These are phyloP conservation scores for Viola odorata DNA, from an alignment of 345 rosid species.

Conservation along the genomic window DNA sequence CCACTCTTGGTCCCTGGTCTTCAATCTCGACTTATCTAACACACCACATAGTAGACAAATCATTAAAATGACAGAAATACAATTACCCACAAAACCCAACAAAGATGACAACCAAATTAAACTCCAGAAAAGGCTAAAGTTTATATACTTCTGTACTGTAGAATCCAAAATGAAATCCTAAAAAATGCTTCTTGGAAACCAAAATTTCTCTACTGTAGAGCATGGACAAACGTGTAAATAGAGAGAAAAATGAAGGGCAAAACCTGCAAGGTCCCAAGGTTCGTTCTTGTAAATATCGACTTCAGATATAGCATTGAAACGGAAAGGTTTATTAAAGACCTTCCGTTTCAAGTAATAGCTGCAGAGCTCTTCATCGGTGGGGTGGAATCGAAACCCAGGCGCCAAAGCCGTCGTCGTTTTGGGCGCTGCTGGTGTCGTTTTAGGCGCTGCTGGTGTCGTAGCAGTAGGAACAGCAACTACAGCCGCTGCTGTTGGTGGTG, in stretches of 20 bases:
- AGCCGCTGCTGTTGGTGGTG: slow-evolving; percentile 9
- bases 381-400: slow-evolving; percentile 93
- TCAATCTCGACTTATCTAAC: slow-evolving; percentile 49
- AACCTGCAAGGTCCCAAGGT: slow-evolving; percentile 86
- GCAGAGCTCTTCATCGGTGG: slow-evolving; percentile 85
- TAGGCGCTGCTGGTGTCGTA: slow-evolving; percentile 1
- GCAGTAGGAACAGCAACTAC: slow-evolving; percentile 19
- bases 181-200: too few species aligned
- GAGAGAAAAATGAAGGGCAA: slow-evolving; percentile 2
- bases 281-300: slow-evolving; percentile 89
- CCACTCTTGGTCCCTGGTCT: slow-evolving; percentile 72
- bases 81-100: neutral
- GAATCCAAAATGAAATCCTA: neutral
- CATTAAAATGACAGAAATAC: neutral
- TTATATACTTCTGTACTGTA: neutral
- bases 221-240: neutral
- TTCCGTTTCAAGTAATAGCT: slow-evolving; percentile 82
- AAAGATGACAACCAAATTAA: neutral
- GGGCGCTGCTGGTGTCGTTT: slow-evolving; percentile 1
- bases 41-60: slow-evolving; percentile 1
- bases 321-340: slow-evolving; percentile 60
- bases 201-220: too few species aligned
- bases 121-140: neutral
- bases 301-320: slow-evolving; percentile 64
- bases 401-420: slow-evolving; percentile 54